phyloP scores from a whole-genome alignment of 2,329 filamentous ascomycete genomes.

The Coniochaeta ligniaria region DNA sequence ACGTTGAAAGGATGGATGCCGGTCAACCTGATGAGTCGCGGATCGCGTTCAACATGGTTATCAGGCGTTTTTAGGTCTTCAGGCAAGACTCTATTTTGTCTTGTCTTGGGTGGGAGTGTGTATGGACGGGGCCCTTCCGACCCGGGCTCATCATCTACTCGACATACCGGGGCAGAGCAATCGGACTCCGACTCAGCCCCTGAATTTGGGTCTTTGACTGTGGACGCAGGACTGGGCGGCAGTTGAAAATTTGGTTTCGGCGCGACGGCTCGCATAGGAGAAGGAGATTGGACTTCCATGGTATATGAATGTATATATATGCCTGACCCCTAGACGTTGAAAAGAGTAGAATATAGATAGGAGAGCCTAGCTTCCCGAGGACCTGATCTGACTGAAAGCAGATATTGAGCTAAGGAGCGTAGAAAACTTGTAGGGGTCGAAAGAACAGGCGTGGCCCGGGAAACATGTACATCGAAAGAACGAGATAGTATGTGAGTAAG shows the following conservation, averaged over 20 bases:
- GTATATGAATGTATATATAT: neutral
- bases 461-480: neutral
- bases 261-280: neutral
- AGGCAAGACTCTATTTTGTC: conserved; percentile 56
- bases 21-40: conserved; percentile 76
- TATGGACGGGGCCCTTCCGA: conserved; percentile 28
- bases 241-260: neutral
- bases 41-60: conserved; percentile 69
- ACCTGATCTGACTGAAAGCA: neutral
- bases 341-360: neutral
- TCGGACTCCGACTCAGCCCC: neutral
- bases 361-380: neutral
- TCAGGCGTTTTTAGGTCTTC: conserved; percentile 81
- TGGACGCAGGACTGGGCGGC: neutral
- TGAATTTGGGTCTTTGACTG: neutral
- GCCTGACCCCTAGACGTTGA: neutral
- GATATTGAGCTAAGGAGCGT: neutral
- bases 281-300: neutral
- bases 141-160: neutral
- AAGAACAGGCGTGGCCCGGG: neutral
- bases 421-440: neutral
- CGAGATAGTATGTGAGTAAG: neutral
- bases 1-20: conserved; percentile 89
- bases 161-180: neutral
- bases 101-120: conserved; percentile 61